Conservation (phyloP, 108 stramenopile species). For the Fragilaria radians region DNA sequence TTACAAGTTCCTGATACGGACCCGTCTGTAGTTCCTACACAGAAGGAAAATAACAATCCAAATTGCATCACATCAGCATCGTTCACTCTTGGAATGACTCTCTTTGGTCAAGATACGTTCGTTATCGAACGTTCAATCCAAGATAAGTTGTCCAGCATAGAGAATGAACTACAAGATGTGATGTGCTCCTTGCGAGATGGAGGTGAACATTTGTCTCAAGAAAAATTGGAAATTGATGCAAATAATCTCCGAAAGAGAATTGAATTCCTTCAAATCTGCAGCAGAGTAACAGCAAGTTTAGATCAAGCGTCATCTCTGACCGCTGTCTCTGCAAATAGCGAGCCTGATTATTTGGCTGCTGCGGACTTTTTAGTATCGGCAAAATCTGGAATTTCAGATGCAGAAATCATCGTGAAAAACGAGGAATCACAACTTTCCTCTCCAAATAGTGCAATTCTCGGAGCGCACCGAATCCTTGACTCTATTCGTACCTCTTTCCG, state of each 20-base stretch:
- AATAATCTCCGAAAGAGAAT: constrained; percentile 4
- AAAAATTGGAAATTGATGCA: constrained; percentile 9
- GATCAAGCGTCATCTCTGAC: constrained; percentile 25
- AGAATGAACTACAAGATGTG: constrained; percentile 24
- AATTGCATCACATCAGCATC: constrained; percentile 38
- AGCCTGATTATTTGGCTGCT: constrained; percentile 20
- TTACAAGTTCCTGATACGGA: no score
- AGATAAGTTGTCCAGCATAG: constrained; percentile 34
- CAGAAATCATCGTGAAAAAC: constrained; percentile 1
- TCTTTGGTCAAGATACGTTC: constrained; percentile 36
- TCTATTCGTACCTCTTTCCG: constrained; percentile 24
- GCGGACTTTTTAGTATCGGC: constrained; percentile 22
- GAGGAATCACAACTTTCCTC: not conserved
- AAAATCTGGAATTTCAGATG: not conserved
- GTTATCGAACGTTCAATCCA: constrained; percentile 25
- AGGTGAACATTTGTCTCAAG: not conserved
- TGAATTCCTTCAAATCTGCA: constrained; percentile 40
- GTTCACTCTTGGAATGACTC: constrained; percentile 49
- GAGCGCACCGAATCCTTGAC: constrained; percentile 20
- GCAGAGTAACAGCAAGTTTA: constrained; percentile 26
- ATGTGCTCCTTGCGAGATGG: not conserved
- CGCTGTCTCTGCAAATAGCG: constrained; percentile 3
- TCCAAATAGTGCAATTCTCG: no score
- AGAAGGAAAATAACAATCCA: constrained; percentile 18
- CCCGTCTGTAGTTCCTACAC: no score